A percentile compares a stretch with the other conserved stretches of the same genome.
phyloP scores from a whole-genome alignment of 331 rosid genomes.

The Phaseolus coccineus region DNA sequence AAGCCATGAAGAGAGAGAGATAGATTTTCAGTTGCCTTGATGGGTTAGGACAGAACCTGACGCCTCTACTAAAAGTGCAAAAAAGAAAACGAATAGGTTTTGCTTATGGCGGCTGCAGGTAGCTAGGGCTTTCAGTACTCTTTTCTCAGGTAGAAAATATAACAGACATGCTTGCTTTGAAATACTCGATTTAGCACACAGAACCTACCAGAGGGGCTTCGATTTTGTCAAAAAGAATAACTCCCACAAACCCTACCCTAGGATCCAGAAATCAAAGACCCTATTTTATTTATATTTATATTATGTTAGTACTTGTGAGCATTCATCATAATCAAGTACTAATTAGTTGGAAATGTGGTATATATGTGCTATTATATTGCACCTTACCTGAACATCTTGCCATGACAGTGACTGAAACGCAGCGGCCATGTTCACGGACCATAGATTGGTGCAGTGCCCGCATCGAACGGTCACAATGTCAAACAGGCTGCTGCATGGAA shows the following conservation, averaged over 20 bases:
- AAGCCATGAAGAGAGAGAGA: conserved; percentile 4
- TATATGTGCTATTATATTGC: neutral
- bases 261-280: conserved; percentile 52
- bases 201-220: conserved; percentile 47
- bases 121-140: conserved; percentile 58
- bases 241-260: conserved; percentile 51
- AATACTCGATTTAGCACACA: conserved; percentile 34
- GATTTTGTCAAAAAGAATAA: conserved; percentile 53
- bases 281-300: neutral
- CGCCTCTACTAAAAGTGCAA: conserved; percentile 49
- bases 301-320: conserved; percentile 9
- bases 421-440: conserved; percentile 99
- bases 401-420: conserved; percentile 92
- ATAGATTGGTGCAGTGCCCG: conserved; percentile 97
- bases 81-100: conserved; percentile 45
- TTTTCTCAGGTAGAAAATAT: conserved; percentile 31
- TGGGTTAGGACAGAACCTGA: conserved; percentile 53
- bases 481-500: conserved; percentile 93
- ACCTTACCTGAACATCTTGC: conserved; percentile 77
- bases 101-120: conserved; percentile 75
- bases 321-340: neutral
- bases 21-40: conserved; percentile 30
- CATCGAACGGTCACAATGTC: conserved; percentile 99
- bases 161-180: conserved; percentile 47
- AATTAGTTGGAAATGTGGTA: neutral